Evolutionary conservation across 352 stramenopile species (phyloP), one percentile per base, ranked within the genome.

Genomic region (Globisporangium takayamanum): DNA sequence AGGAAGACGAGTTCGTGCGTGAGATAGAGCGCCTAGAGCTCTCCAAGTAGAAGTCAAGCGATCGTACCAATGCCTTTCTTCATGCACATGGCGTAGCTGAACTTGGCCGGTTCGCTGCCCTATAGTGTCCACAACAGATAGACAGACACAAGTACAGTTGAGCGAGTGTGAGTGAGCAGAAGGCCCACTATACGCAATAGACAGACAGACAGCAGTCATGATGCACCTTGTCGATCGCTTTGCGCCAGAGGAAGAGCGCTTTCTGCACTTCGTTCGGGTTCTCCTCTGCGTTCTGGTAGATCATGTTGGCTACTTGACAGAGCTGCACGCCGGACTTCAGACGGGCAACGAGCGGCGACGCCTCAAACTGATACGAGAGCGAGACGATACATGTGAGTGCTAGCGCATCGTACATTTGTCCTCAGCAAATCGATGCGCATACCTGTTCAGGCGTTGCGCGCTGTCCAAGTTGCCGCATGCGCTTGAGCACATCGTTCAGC

Each of bases 71-170:
- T 84, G 58, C 83, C 82, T 49, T 85, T 89, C 66, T 91, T 92
- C 64, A 93, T 72, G 46, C 79, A 92, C 68, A 87, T 69, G 0
- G 85, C 85, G 45, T 92, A 89, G 66, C 84, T 94, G 69, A 84
- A 94, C 69, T 92, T 94, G 65, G 85, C 79, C 52, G 87, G 78
- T 14, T 87, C 64, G 63, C 83, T 89, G 46, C 85, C 85, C 78
- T 89, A 30, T 39, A 8, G 4, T 7, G 26, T 28, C 57, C 22
- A 55, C 10, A 28, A n/a, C 18, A 20, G 12, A 44, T 39, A 0
- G 15, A 44, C 18, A 52, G 5, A n/a, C 60, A 46, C 16, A 10
- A 57, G 16, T 20, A 3, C 33, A 26, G 10, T 26, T 5, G 14
- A 18, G 41, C 18, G 14, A 47, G 41, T 5, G 41, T 20, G 18